Base-by-base conservation (phyloP, 306 rosid genomes). In the Cucumis cinereus region DNA sequence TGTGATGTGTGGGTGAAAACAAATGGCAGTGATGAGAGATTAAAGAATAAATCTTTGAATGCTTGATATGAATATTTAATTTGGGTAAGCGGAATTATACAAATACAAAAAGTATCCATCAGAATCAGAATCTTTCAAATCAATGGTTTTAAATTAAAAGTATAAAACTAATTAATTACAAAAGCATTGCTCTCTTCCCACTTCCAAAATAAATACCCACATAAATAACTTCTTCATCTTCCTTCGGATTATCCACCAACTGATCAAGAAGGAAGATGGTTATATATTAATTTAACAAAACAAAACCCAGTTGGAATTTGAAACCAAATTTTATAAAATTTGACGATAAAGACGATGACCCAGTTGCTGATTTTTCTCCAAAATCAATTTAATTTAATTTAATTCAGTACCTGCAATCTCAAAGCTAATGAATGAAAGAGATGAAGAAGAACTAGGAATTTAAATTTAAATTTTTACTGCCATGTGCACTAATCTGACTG, bases 121-220 rank as follows among this genome's bases (percentile, higher is more conserved):
- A 26, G 87, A 86, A 83, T 83, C 82, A 79, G 85, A 86, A 82
- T 83, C 82, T 56, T 71, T 77, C 41, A 10, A 49, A 79, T 64
- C 40, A 75, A 67, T 1, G 33, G 66, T 16, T 6, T 23, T 2
- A 66, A 30, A 69, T 23, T 2, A 66, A 30, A 69, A 58, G 23
- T 5, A 76, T 22, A 24, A 50, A 24, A 54, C 60, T 30, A 41
- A 28, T 6, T 22, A 30, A 49, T 36, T 38, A 35, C 53, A 43
- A 1, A 8, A 26, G 63, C 54, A 60, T 12, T 36, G 61, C 35
- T 41, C 35, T 41, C 64, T 66, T 47, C 73, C 78, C 81, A 57
- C 57, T 61, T 70, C 74, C 63, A 75, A 30, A 30, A 30, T 30
- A 57, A n/a, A 73, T 75, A 22, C 81, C 73, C 38, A 73, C 73